A percentile compares a stretch with the other conserved stretches of the same genome.
Conservation (phyloP, 345 rosid genomes). For the Clausena lansium region DNA sequence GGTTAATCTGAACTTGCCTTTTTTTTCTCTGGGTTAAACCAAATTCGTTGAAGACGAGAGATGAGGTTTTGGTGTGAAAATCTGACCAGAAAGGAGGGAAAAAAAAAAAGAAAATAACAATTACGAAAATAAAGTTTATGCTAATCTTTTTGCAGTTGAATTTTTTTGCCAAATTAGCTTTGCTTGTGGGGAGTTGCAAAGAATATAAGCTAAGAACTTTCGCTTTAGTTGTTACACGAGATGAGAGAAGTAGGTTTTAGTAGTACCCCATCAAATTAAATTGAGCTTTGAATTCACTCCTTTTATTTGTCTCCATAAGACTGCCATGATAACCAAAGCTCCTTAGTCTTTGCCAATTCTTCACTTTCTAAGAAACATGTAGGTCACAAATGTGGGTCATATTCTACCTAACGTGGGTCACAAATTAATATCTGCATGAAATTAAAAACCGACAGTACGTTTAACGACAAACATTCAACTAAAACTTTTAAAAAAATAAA, state of each 20-base stretch:
- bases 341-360: conserved; percentile 12
- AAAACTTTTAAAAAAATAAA: too few species aligned
- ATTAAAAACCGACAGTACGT: background rate
- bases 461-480: background rate
- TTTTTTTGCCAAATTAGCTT: conserved; percentile 30
- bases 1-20: background rate
- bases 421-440: conserved; percentile 4
- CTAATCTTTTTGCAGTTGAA: conserved; percentile 27
- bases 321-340: conserved; percentile 26
- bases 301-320: conserved; percentile 9
- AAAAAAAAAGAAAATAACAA: conserved; percentile 6
- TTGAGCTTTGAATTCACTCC: conserved; percentile 25
- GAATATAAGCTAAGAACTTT: conserved; percentile 35
- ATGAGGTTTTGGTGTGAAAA: conserved; percentile 27
- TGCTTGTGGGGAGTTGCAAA: conserved; percentile 55
- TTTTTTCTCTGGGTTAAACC: background rate
- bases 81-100: conserved; percentile 25
- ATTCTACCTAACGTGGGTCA: conserved; percentile 11
- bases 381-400: conserved; percentile 17
- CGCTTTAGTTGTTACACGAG: conserved; percentile 36
- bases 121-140: conserved; percentile 18
- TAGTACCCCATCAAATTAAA: conserved; percentile 18
- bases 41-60: conserved; percentile 26
- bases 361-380: conserved; percentile 15
- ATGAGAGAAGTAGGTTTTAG: conserved; percentile 1